Evolutionary conservation across 495 filamentous ascomycete genomes (phyloP), one percentile per base, ranked within the genome.

Genomic region (Letharia columbiana): DNA sequence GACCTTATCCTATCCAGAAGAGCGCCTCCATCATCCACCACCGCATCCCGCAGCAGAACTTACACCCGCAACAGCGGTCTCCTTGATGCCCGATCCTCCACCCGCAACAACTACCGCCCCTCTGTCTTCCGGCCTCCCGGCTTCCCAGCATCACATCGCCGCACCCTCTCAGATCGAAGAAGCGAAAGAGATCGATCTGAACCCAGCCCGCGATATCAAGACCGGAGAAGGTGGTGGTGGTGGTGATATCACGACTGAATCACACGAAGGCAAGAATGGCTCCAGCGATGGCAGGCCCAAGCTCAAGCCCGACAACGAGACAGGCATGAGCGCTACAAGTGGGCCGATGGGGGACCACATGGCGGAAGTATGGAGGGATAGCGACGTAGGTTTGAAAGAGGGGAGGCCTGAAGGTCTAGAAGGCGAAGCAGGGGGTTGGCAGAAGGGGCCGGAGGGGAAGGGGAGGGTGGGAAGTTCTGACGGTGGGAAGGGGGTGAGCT

Each of bases 251-350:
- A n/a, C 31, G 18, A 60, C 8, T 4, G 40, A 41, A 60, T 2
- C 40, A 15, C 23, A 18, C 56, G 33, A 40, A 3, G 39, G 8
- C 56, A 23, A 47, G 18, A 40, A 17, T 20, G 9, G 28, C 33
- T 6, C 28, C 17, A 12, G 57, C 40, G 23, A 10, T 0, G 4
- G 23, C 18, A 39, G 1, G 35, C 40, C 66, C 3, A 50, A 45
- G 2, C n/a, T 20, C 40, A 42, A 35, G 33, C 18, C 57, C 33
- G 58, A 23, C 40, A 66, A 47, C 58, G 52, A 33, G 42, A 62
- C 58, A 0, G 66, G 69, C 47, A 71, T 71, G 69, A 71, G 69
- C 69, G 69, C 69, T n/a, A 71, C 69, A 17, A 65, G 60, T 17
- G 69, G 69, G 41, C 69, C 69, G 47, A 49, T 71, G 61, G 67